These are phyloP conservation scores for Aspergillus arachidicola DNA, from an alignment of 2,329 filamentous ascomycete genomes.

Conservation along the genomic window DNA sequence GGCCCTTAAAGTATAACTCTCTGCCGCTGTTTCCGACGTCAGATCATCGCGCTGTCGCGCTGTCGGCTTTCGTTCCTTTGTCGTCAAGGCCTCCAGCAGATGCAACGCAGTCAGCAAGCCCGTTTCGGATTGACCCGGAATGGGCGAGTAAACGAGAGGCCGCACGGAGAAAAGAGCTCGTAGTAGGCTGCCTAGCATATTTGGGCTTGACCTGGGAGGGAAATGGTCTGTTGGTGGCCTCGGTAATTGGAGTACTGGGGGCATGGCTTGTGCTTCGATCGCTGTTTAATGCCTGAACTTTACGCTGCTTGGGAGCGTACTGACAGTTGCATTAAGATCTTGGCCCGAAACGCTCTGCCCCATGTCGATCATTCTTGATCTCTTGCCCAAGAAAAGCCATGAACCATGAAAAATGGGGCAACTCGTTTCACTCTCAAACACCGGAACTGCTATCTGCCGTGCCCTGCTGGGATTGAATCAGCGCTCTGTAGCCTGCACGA, in stretches of 20 bases:
- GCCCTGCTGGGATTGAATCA: neutral
- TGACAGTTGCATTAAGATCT: constrained; percentile 8
- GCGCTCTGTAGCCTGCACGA: neutral
- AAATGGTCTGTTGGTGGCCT: constrained; percentile 44
- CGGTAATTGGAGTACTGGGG: constrained; percentile 40
- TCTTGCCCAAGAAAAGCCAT: constrained; percentile 7
- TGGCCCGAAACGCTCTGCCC: constrained; percentile 10
- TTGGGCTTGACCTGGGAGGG: constrained; percentile 53
- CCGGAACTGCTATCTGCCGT: constrained; percentile 2
- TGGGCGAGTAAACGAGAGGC: constrained; percentile 58
- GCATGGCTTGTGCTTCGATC: constrained; percentile 47
- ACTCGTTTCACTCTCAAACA: constrained; percentile 15
- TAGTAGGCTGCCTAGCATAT: constrained; percentile 62
- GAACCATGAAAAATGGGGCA: constrained; percentile 9
- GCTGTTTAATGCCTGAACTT: constrained; percentile 27
- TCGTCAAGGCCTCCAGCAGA: constrained; percentile 34
- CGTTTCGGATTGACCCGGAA: constrained; percentile 59
- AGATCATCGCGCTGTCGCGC: constrained; percentile 83
- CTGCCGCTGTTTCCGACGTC: constrained; percentile 79
- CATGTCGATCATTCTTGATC: constrained; percentile 19
- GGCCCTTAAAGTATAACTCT: constrained; percentile 66
- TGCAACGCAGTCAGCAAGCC: constrained; percentile 47
- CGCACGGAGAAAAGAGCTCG: constrained; percentile 61
- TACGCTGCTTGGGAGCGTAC: neutral
- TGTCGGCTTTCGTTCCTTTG: constrained; percentile 69